Percentiles rank a stretch among this genome's conserved stretches.
Conservation (phyloP, 2,329 filamentous ascomycete genomes). For the Beauveria australis region DNA sequence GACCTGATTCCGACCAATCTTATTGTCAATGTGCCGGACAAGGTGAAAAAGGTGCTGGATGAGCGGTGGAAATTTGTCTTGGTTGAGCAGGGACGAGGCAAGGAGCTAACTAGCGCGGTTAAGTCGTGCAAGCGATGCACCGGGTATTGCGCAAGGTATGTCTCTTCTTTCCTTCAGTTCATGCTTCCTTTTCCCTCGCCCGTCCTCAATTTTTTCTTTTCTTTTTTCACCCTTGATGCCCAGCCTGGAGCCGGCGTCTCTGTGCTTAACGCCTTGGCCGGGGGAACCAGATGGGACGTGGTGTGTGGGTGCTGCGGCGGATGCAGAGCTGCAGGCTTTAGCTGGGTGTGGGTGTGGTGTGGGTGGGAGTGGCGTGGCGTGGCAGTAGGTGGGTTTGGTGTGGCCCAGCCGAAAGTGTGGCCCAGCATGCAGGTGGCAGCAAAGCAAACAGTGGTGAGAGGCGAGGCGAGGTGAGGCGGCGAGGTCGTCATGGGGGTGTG, state of each 20-base stretch:
- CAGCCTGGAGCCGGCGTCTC: not conserved
- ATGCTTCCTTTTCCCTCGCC: not conserved
- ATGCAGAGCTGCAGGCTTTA: conserved; percentile 9
- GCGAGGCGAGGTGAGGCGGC: not conserved
- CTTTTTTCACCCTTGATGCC: not conserved
- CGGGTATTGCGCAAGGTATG: conserved; percentile 82
- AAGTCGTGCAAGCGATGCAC: conserved; percentile 93
- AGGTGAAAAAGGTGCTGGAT: conserved; percentile 91
- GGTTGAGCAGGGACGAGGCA: conserved; percentile 86
- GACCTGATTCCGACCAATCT: conserved; percentile 86
- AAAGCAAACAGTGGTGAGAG: not conserved
- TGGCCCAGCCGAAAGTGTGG: not conserved
- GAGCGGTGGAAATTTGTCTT: conserved; percentile 95
- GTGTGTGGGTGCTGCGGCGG: conserved; percentile 6
- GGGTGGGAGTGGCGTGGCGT: conserved; percentile 3
- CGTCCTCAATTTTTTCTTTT: not conserved
- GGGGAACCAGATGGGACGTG: not conserved
- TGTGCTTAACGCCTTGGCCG: not conserved
- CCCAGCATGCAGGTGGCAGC: not conserved
- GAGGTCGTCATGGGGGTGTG: conserved; percentile 1
- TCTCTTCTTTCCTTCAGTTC: conserved; percentile 15
- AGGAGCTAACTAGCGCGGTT: conserved; percentile 90
- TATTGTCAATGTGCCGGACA: conserved; percentile 92
- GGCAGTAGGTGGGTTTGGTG: not conserved
- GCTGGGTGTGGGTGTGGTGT: conserved; percentile 2